These are phyloP conservation scores for Trametes sanguinea DNA, from an alignment of 768 basidiomycete genomes.

Conservation along the genomic window DNA sequence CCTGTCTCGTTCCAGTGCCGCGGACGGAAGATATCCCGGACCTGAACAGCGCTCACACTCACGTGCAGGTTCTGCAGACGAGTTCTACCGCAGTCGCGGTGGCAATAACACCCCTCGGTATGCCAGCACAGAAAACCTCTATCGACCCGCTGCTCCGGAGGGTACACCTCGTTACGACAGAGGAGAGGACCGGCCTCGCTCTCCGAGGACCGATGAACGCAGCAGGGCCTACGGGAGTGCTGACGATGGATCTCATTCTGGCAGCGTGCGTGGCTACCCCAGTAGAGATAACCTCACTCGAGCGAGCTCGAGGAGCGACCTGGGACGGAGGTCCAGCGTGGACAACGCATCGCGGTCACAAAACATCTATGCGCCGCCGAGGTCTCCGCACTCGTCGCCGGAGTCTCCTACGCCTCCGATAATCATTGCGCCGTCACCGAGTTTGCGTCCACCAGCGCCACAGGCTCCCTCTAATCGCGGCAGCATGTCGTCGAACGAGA, in stretches of 20 bases:
- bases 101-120: constrained; percentile 2
- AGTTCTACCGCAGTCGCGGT: not conserved
- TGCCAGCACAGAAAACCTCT: not conserved
- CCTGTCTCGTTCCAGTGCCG: not conserved
- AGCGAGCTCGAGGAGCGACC: constrained; percentile 4
- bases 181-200: constrained; percentile 6
- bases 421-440: constrained; percentile 6
- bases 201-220: constrained; percentile 3
- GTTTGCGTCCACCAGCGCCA: constrained; percentile 10
- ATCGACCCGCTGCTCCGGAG: not conserved
- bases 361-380: constrained; percentile 22
- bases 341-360: not conserved
- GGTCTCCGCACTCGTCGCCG: constrained; percentile 21
- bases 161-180: constrained; percentile 6
- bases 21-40: not conserved
- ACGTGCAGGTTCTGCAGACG: not conserved
- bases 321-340: not conserved
- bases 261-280: constrained; percentile 7
- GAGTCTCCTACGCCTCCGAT: constrained; percentile 8
- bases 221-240: not conserved
- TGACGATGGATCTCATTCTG: constrained; percentile 3
- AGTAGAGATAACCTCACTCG: constrained; percentile 10
- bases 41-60: constrained; percentile 4
- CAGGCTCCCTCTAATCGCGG: constrained; percentile 6
- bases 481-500: constrained; percentile 21